Evolutionary conservation across 139 green algal genomes (phyloP), one percentile per base, ranked within the genome.

Genomic region (Astrephomene gubernaculifera): DNA sequence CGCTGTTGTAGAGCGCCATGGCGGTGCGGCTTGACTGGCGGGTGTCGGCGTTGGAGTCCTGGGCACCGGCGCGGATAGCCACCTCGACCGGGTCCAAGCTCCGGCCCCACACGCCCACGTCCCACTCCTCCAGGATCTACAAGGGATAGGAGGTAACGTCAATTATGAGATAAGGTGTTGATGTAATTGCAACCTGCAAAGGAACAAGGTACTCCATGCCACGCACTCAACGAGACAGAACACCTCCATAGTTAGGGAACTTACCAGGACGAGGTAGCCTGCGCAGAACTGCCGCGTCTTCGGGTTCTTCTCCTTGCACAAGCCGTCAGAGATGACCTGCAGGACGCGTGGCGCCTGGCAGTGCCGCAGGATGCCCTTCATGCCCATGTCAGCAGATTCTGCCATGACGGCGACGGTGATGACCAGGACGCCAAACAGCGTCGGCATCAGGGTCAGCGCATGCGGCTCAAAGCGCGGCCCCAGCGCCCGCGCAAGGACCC

Each of bases 401-500:
- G 94, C 91, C 90, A 96, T 95, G 33, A 96, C 85, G 76, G 96
- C 92, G 33, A 98, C 94, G 7, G 94, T 95, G 87, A 98, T 97
- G 49, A 94, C 90, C 9, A 94, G 65, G 38, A 94, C 86, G 71
- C 93, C 95, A 83, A 97, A 94, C 27, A 98, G 64, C 29, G 89
- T 86, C 0, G 90, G 89, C 36, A 97, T 68, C 64, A 96, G 89
- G 24, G 87, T 39, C 21, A 90, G 22, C 19, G 91, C 91, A 19
- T 90, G 83, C 9, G 87, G 65, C 68, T 95, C 91, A 70, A 95
- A 95, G 25, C 63, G 61, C 21, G 74, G 1, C 12, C 93, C 92
- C 83, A 95, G 72, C 9, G 83, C 72, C 10, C 68, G 73, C 19
- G 93, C 90, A 82, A 98, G 75, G 67, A 90, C 86, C 21, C 61